A percentile compares a stretch with the other conserved stretches of the same genome.
phyloP scores from a whole-genome alignment of 208 protist species.

The Acanthamoeba quina region DNA sequence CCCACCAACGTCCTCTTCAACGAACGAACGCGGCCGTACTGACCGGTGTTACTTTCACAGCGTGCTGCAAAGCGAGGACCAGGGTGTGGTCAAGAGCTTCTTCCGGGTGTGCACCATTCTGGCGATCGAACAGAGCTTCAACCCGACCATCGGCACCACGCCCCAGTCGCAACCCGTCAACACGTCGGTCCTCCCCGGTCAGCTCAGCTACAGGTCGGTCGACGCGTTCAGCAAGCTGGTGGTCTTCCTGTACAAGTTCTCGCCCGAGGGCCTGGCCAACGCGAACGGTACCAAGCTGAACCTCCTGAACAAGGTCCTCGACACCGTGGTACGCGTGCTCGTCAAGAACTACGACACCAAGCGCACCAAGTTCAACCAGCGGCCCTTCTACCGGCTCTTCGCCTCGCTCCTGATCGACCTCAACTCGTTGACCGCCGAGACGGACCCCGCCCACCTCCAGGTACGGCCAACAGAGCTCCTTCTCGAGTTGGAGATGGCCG shows the following conservation, averaged over 20 bases:
- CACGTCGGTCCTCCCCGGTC: slow-evolving; percentile 11
- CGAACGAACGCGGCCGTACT: no score
- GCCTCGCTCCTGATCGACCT: slow-evolving; percentile 94
- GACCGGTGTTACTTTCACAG: not conserved
- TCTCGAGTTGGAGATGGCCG: not conserved
- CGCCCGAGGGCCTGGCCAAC: slow-evolving; percentile 52
- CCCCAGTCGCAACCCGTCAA: slow-evolving; percentile 1
- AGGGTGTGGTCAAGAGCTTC: slow-evolving; percentile 88
- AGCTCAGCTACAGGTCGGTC: slow-evolving; percentile 73
- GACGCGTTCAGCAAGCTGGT: slow-evolving; percentile 97
- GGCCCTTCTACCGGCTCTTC: slow-evolving; percentile 97
- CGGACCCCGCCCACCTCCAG: slow-evolving; percentile 83
- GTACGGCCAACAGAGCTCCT: not conserved
- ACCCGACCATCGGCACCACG: slow-evolving; percentile 53
- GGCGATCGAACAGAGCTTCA: slow-evolving; percentile 94
- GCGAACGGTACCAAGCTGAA: slow-evolving; percentile 80
- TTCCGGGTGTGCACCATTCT: slow-evolving; percentile 92
- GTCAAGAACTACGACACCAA: slow-evolving; percentile 87
- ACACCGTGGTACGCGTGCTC: slow-evolving; percentile 82
- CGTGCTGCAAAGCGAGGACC: slow-evolving; percentile 91
- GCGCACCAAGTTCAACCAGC: slow-evolving; percentile 96
- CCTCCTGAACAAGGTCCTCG: slow-evolving; percentile 85
- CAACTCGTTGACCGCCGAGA: slow-evolving; percentile 77
- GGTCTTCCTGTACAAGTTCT: slow-evolving; percentile 92
- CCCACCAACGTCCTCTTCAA: not conserved